These are phyloP conservation scores for Mortierella sp. DNA, from an alignment of 371 early-diverging fungal species.

Conservation along the genomic window DNA sequence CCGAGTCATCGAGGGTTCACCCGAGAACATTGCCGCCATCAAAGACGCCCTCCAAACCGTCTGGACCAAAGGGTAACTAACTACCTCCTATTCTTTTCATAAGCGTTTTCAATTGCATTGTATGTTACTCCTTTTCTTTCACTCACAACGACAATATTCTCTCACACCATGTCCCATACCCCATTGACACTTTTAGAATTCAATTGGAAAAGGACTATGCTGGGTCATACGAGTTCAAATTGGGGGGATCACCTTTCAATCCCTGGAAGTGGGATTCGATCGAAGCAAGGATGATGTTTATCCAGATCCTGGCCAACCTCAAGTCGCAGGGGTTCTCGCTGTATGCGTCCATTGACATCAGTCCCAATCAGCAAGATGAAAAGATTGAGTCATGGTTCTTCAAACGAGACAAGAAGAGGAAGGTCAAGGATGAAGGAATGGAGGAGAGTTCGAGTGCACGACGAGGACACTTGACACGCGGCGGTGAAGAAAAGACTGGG, in stretches of 20 bases:
- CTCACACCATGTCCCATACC: neutral
- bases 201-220: conserved; percentile 22
- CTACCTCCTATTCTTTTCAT: neutral
- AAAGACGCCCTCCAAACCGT: conserved; percentile 25
- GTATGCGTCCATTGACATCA: conserved; percentile 47
- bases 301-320: conserved; percentile 40
- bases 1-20: conserved; percentile 44
- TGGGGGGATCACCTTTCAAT: conserved; percentile 39
- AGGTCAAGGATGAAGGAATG: neutral
- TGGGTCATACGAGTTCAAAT: conserved; percentile 41
- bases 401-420: neutral
- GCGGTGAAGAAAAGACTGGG: neutral
- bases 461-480: neutral
- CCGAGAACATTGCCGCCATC: conserved; percentile 20
- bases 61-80: conserved; percentile 26
- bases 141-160: neutral
- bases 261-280: conserved; percentile 28
- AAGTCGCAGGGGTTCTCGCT: conserved; percentile 32
- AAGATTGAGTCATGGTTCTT: conserved; percentile 51
- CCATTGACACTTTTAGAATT: conserved; percentile 19
- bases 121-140: neutral
- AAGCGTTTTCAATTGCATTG: neutral
- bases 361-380: conserved; percentile 19
- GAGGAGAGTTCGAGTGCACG: neutral
- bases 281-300: conserved; percentile 34